A percentile compares a stretch with the other conserved stretches of the same genome.
These are phyloP conservation scores for Gardenia jasminoides DNA, from an alignment of 257 asterid species.

Conservation along the genomic window DNA sequence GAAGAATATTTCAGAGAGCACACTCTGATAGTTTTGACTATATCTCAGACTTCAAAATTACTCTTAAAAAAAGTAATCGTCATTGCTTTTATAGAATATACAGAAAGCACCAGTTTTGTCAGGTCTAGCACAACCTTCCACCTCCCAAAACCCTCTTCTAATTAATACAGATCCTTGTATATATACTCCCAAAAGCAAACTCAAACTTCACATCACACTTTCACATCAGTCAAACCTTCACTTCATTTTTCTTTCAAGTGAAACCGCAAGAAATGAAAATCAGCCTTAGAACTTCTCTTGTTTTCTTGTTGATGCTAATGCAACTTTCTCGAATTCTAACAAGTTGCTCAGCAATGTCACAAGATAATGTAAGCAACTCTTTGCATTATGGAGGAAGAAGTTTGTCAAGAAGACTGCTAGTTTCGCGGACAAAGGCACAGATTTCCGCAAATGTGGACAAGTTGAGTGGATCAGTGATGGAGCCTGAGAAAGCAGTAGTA, in stretches of 20 bases:
- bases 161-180: neutral
- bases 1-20: neutral
- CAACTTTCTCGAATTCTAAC: conserved; percentile 22
- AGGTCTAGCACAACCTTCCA: conserved; percentile 32
- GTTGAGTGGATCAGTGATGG: conserved; percentile 29
- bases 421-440: conserved; percentile 16
- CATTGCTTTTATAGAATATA: conserved; percentile 10
- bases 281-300: conserved; percentile 25
- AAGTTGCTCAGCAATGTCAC: conserved; percentile 5
- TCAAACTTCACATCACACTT: conserved; percentile 6
- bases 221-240: conserved; percentile 16
- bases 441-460: conserved; percentile 26
- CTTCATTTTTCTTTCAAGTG: conserved; percentile 7
- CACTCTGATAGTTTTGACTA: conserved; percentile 21
- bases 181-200: conserved; percentile 4
- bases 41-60: conserved; percentile 23
- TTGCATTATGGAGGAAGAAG: neutral
- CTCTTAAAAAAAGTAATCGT: conserved; percentile 11
- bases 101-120: conserved; percentile 40
- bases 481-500: conserved; percentile 45
- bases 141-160: conserved; percentile 14
- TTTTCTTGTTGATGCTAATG: conserved; percentile 23
- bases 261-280: conserved; percentile 14
- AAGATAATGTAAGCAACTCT: conserved; percentile 4
- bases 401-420: conserved; percentile 38